Evolutionary conservation across 192 early-diverging fungal species (phyloP), one percentile per base, ranked within the genome.

Genomic region (Dispira simplex): DNA sequence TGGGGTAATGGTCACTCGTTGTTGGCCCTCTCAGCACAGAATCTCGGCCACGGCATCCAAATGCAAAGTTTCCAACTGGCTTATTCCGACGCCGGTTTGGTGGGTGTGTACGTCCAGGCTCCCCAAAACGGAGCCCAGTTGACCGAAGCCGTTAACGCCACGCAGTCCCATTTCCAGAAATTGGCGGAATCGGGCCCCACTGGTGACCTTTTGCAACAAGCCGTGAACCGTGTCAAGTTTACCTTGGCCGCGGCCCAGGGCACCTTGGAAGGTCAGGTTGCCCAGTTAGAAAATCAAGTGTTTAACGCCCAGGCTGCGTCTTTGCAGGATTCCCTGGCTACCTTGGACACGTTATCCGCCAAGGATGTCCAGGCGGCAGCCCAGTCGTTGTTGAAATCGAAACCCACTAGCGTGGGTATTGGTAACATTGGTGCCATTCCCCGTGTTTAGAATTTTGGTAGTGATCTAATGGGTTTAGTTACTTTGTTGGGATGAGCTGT

Each of bases 41-140:
- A 78, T 69, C 70, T 78, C 44, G 75, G 78, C 12, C 54, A 71
- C 20, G 79, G 69, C 67, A 73, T 81, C 63, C 62, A 84, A 43
- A 71, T 83, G 47, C 76, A 81, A 63, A 83, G 91, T 25, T 95
- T 98, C 75, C 83, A 86, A 70, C 76, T 82, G 64, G 77, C 83
- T 12, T 99, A 95, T 83, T 84, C 89, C 16, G 93, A 95, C 73
- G 85, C 92, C 46, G 93, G 89, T 59, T 77, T 99, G 46, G 85
- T 97, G 66, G 96, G 93, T 65, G 71, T 97, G 64, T 73, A 85
- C 44, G 80, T 91, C 25, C 70, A 82, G 64, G 82, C 74, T 8
- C 71, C 79, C 59, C 47, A 71, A 18, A 60, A 14, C 58, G 58
- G 58, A 18, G 51, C 78, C 26, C 76, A 82, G 58, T 68, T 90